phyloP scores from a whole-genome alignment of 2,329 filamentous ascomycete genomes.

The Phaeophleospora eucalypticola region DNA sequence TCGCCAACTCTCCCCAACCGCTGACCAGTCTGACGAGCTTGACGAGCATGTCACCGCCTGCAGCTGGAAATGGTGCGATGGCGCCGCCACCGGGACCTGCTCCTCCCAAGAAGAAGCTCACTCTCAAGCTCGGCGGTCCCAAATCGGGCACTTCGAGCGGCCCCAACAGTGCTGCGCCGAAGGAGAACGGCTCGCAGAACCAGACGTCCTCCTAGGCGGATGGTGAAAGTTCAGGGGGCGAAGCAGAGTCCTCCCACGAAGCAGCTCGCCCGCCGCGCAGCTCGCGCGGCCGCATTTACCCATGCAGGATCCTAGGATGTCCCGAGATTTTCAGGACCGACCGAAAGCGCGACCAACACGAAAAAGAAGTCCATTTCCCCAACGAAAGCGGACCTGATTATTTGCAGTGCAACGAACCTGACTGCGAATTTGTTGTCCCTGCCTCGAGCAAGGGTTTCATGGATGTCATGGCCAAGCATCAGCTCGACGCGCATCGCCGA shows the following conservation, averaged over 20 bases:
- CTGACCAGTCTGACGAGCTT: constrained; percentile 12
- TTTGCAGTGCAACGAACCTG: no score
- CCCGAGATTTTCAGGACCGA: no score
- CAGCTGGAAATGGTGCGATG: constrained; percentile 1
- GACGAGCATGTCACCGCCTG: constrained; percentile 6
- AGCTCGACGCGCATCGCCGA: no score
- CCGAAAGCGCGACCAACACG: no score
- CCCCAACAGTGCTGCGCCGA: not conserved
- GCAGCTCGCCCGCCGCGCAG: not conserved
- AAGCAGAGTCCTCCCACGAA: not conserved
- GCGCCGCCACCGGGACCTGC: constrained; percentile 3
- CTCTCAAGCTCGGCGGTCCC: constrained; percentile 23
- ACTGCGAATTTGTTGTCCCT: no score
- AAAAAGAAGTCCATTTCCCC: no score
- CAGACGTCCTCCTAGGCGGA: not conserved
- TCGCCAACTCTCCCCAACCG: constrained; percentile 12
- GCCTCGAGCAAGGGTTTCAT: no score
- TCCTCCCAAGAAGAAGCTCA: constrained; percentile 28
- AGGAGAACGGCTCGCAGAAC: not conserved
- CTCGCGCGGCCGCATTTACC: no score
- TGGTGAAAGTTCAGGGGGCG: not conserved
- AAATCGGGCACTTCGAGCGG: not conserved
- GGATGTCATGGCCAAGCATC: no score
- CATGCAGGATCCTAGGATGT: no score
- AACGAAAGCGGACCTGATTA: no score